Evolutionary conservation across 257 asterid species (phyloP).

Genomic region (Gynochthodes officinalis): DNA sequence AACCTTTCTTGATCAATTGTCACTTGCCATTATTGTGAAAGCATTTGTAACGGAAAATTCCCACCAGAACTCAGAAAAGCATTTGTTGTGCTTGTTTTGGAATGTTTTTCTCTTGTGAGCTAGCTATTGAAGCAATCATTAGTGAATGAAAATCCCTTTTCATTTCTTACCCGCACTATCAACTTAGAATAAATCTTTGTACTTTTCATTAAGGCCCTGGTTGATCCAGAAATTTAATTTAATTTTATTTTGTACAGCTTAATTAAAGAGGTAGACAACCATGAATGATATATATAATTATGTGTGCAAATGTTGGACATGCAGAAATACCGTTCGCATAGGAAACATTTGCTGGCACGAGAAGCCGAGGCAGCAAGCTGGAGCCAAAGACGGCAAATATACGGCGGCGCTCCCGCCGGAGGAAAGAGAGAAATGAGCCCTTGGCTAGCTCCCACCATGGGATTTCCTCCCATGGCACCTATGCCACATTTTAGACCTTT

Average conservation of each 20-base stretch:
- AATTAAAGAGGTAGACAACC: too few relatives aligned
- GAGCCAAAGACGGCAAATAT: constrained; percentile 63
- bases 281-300: too few relatives aligned
- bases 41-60: neutral
- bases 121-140: too few relatives aligned
- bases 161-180: too few relatives aligned
- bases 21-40: neutral
- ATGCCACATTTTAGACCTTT: constrained; percentile 69
- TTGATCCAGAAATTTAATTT: too few relatives aligned
- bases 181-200: too few relatives aligned
- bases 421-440: constrained; percentile 52
- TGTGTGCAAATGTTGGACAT: neutral
- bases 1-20: neutral
- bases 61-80: neutral
- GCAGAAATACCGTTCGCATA: constrained; percentile 89
- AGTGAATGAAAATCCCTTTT: too few relatives aligned
- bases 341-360: constrained; percentile 69
- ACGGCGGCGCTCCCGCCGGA: constrained; percentile 38
- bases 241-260: too few relatives aligned
- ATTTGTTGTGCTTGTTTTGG: neutral
- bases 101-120: too few relatives aligned
- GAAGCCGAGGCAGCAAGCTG: constrained; percentile 85
- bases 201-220: too few relatives aligned
- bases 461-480: constrained; percentile 63
- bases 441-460: constrained; percentile 64